A percentile compares a stretch with the other conserved stretches of the same genome.
Evolutionary conservation across 371 early-diverging fungal species (phyloP).

Genomic region (Mucor lusitanicus): DNA sequence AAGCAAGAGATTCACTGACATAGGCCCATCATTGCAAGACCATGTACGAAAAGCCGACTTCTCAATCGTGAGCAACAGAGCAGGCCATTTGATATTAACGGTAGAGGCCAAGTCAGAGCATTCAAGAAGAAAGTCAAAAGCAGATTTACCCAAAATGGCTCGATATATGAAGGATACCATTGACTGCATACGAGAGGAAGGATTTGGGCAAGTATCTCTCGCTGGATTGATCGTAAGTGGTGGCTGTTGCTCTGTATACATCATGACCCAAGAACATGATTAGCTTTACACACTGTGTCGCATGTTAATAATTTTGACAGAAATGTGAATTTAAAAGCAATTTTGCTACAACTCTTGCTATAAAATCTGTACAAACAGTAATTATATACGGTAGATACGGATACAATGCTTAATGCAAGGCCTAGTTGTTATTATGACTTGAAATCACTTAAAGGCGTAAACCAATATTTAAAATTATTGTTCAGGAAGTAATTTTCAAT

Average conservation of each 20-base stretch:
- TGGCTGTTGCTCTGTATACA: neutral
- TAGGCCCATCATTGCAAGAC: slow-evolving; percentile 5
- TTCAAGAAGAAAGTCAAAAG: neutral
- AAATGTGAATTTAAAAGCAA: no score
- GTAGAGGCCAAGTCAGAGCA: slow-evolving; percentile 10
- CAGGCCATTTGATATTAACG: slow-evolving; percentile 6
- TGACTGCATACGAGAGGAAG: neutral
- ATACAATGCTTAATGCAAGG: no score
- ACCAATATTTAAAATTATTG: no score
- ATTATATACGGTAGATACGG: no score
- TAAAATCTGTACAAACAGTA: no score
- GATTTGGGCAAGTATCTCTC: neutral
- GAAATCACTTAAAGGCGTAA: no score
- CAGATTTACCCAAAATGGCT: slow-evolving; percentile 7
- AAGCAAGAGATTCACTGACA: slow-evolving; percentile 8
- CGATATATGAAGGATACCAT: slow-evolving; percentile 10
- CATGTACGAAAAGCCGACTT: slow-evolving; percentile 9
- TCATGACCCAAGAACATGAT: neutral
- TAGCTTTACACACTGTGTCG: neutral
- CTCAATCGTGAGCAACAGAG: slow-evolving; percentile 10
- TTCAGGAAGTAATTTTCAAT: no score
- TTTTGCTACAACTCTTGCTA: no score
- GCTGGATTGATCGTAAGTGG: neutral
- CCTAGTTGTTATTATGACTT: no score
- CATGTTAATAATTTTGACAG: no score